Evolutionary conservation across 192 early-diverging fungal genomes (phyloP), one percentile per base, ranked within the genome.

Genomic region (Entomortierella chlamydospora): DNA sequence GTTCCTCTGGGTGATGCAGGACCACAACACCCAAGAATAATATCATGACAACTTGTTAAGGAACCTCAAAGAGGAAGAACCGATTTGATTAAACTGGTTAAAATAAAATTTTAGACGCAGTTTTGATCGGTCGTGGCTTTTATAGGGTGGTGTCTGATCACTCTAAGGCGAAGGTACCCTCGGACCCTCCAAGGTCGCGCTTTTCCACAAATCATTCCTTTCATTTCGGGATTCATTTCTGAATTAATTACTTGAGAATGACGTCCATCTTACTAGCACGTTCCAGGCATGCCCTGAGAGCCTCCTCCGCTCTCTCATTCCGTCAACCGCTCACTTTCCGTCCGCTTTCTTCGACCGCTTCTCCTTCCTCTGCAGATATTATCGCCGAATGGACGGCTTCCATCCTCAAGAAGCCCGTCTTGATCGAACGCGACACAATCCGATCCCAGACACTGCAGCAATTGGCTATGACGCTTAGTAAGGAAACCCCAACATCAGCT

Each of bases 371-470:
- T 25, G 20, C 72, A 17, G 76, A 79, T 6, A 79, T 70, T 34
- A 70, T 79, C 52, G 10, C 61, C 9, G 10, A 56, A 22, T 79
- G 76, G 76, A 79, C 65, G 29, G 22, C 29, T 18, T 15, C 57
- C 20, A 29, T 70, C 51, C 76, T 79, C 25, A 60, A 61, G 41
- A 79, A 70, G 42, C 68, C 76, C 18, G 52, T 66, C 63, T 17
- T 70, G 42, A 6, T 70, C 57, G 76, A 79, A 50, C 70, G 59
- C 30, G 81, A 84, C 39, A 64, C 70, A 6, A 54, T 83, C 68
- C 65, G 73, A 9, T 52, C 73, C 0, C 58, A 60, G 31, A 57
- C 68, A 20, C 64, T 83, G 29, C 81, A 63, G 28, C 61, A 67
- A 29, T 66, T 83, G 23, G 55, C 61, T 54, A 63, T 77, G 63